phyloP scores from a whole-genome alignment of 208 protist genomes.

The Acanthamoeba healyi region DNA sequence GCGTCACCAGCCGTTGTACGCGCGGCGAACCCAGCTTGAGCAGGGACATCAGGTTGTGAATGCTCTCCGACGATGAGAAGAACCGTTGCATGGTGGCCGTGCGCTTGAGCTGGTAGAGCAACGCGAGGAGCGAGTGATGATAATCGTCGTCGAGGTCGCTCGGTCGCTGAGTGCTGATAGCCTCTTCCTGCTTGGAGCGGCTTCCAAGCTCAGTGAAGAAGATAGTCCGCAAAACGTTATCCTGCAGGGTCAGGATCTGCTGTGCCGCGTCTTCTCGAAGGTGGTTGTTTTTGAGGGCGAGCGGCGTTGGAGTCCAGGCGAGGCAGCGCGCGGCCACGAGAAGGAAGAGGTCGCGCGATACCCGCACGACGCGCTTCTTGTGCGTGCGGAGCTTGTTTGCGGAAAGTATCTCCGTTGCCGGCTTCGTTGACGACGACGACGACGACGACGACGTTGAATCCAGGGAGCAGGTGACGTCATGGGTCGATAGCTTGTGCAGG shows the following conservation, averaged over 20 bases:
- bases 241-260: conserved; percentile 18
- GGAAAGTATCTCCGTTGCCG: too few relatives aligned
- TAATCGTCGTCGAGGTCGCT: conserved; percentile 55
- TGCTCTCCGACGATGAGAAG: conserved; percentile 31
- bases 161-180: background rate
- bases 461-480: background rate
- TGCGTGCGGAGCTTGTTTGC: background rate
- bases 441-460: too few relatives aligned
- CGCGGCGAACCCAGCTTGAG: conserved; percentile 47
- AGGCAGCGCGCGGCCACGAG: conserved; percentile 1
- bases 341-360: background rate
- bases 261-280: background rate
- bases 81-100: conserved; percentile 15
- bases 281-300: background rate
- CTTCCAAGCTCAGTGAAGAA: conserved; percentile 36
- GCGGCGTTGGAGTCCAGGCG: background rate
- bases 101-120: conserved; percentile 64
- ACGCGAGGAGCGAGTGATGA: conserved; percentile 24
- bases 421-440: too few relatives aligned
- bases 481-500: background rate
- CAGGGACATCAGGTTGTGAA: conserved; percentile 49
- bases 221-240: background rate
- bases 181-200: background rate
- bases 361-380: background rate
- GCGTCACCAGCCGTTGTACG: conserved; percentile 28